phyloP scores from a whole-genome alignment of 495 filamentous ascomycete genomes.

The Pseudoneurospora amorphoporcata region DNA sequence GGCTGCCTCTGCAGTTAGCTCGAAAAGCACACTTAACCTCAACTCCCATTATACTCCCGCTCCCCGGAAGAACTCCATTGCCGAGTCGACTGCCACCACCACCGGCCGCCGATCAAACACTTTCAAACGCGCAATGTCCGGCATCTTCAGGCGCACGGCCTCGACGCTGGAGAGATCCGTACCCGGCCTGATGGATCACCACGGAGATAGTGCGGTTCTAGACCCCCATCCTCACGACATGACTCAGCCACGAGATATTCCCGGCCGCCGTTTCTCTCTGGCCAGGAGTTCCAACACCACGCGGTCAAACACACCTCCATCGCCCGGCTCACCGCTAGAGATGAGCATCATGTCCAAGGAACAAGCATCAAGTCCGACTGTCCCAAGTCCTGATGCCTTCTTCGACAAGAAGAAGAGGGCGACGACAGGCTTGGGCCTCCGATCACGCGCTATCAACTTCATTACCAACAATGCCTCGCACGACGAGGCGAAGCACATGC shows the following conservation, averaged over 20 bases:
- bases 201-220: conserved; percentile 7
- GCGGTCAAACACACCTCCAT: conserved; percentile 44
- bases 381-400: conserved; percentile 31
- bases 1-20: neutral
- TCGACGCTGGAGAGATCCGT: conserved; percentile 20
- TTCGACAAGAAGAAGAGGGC: conserved; percentile 35
- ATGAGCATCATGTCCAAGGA: conserved; percentile 20
- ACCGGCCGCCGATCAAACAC: conserved; percentile 8
- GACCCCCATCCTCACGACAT: conserved; percentile 13
- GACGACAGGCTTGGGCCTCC: conserved; percentile 38
- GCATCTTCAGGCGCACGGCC: conserved; percentile 22
- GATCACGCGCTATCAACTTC: conserved; percentile 25
- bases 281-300: conserved; percentile 36
- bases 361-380: conserved; percentile 21
- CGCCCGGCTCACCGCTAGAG: conserved; percentile 35
- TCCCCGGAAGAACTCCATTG: neutral
- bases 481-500: conserved; percentile 4
- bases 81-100: conserved; percentile 2
- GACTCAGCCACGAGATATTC: conserved; percentile 13
- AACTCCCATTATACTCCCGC: conserved; percentile 4
- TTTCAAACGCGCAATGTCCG: conserved; percentile 30
- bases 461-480: neutral
- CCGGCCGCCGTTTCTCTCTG: conserved; percentile 36
- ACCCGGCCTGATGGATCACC: conserved; percentile 5
- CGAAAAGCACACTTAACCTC: conserved; percentile 1